phyloP scores from a whole-genome alignment of 2,329 filamentous ascomycete species.

The Aspergillus chevalieri region DNA sequence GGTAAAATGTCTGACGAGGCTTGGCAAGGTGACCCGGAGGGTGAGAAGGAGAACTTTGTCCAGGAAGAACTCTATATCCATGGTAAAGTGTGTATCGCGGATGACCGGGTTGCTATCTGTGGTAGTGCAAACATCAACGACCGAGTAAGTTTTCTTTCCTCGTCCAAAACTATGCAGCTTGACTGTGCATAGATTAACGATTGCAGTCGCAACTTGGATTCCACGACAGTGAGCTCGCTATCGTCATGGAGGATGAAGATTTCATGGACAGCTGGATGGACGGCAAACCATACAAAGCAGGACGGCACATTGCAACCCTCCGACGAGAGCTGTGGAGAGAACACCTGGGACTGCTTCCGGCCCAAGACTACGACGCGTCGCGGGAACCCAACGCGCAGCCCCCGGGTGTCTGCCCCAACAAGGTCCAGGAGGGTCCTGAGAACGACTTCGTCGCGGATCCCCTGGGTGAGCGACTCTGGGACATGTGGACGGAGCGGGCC shows the following conservation, averaged over 20 bases:
- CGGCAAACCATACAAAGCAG: slow-evolving; percentile 64
- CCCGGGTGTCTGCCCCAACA: slow-evolving; percentile 63
- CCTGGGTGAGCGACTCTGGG: slow-evolving; percentile 60
- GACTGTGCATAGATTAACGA: background rate
- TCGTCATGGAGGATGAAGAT: slow-evolving; percentile 73
- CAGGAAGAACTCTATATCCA: slow-evolving; percentile 97
- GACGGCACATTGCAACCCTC: slow-evolving; percentile 70
- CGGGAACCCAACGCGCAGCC: slow-evolving; percentile 72
- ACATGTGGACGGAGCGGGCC: slow-evolving; percentile 68
- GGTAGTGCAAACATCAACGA: slow-evolving; percentile 68
- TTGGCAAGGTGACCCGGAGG: slow-evolving; percentile 69
- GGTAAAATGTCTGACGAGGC: slow-evolving; percentile 59
- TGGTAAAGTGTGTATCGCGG: slow-evolving; percentile 75
- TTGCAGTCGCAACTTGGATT: slow-evolving; percentile 65
- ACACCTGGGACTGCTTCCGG: slow-evolving; percentile 75
- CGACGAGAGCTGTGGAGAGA: slow-evolving; percentile 85
- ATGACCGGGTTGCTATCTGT: slow-evolving; percentile 75
- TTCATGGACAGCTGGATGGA: slow-evolving; percentile 67
- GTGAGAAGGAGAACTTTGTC: slow-evolving; percentile 81
- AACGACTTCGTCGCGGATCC: slow-evolving; percentile 70
- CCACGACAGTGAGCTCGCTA: slow-evolving; percentile 86
- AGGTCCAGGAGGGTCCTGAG: slow-evolving; percentile 63
- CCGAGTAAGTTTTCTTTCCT: slow-evolving; percentile 34
- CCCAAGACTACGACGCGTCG: slow-evolving; percentile 61
- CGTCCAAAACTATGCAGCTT: slow-evolving; percentile 1